Conservation (phyloP, 2,329 filamentous ascomycete genomes). For the Trichophyton verrucosum region DNA sequence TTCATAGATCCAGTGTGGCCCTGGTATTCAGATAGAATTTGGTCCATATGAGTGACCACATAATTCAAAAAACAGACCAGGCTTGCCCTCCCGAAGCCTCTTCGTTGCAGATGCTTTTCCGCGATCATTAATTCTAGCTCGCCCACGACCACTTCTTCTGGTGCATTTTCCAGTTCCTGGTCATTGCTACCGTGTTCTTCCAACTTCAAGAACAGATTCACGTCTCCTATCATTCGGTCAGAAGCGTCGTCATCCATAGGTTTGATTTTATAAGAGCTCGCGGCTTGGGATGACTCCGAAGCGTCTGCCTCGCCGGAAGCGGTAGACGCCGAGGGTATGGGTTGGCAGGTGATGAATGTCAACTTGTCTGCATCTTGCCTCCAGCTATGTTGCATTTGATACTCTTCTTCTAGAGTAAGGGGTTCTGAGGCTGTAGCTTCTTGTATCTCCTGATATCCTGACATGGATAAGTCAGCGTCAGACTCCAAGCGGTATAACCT, state of each 20-base stretch:
- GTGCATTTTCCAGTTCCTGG: constrained; percentile 17
- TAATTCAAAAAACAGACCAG: constrained; percentile 60
- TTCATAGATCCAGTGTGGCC: constrained; percentile 10
- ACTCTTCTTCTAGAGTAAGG: constrained; percentile 67
- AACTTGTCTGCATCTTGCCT: constrained; percentile 70
- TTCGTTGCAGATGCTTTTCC: constrained; percentile 41
- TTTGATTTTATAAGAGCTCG: constrained; percentile 15
- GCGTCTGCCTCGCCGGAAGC: constrained; percentile 15
- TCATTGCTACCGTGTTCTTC: constrained; percentile 39
- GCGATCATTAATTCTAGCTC: constrained; percentile 88
- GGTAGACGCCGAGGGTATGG: constrained; percentile 18
- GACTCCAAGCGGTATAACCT: neutral
- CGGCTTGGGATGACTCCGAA: constrained; percentile 23
- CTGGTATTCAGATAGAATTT: constrained; percentile 48
- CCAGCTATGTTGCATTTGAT: constrained; percentile 84
- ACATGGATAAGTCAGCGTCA: neutral
- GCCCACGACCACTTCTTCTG: constrained; percentile 38
- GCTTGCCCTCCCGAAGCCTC: constrained; percentile 53
- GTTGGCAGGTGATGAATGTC: constrained; percentile 73
- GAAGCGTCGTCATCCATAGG: constrained; percentile 36
- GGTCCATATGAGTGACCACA: constrained; percentile 41
- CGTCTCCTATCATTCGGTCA: constrained; percentile 55
- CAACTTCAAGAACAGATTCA: constrained; percentile 66
- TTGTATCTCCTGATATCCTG: constrained; percentile 51
- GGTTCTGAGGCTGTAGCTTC: constrained; percentile 78